Evolutionary conservation across 164 flowering plant species (phyloP).

Genomic region (Euptelea pleiosperma): DNA sequence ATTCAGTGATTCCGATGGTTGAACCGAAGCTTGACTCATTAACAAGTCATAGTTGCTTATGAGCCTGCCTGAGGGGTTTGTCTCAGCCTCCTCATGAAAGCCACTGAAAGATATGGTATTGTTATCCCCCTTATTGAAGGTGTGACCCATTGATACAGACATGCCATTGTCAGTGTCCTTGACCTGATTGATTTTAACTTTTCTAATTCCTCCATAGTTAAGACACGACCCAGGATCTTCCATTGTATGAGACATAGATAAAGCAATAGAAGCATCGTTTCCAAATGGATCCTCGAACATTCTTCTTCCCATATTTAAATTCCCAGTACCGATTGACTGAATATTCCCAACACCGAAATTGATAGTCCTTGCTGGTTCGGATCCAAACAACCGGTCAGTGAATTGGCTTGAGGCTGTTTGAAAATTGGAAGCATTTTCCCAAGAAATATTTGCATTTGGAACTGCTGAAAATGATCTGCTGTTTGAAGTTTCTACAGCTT

Average conservation of each 20-base stretch:
- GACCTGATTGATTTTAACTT: slow-evolving; percentile 39
- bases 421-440: slow-evolving; percentile 39
- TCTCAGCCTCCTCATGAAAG: slow-evolving; percentile 18
- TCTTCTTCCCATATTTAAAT: slow-evolving; percentile 23
- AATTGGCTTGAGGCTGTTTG: slow-evolving; percentile 37
- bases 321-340: slow-evolving; percentile 20
- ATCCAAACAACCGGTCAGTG: slow-evolving; percentile 42
- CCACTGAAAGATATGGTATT: slow-evolving; percentile 17
- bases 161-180: slow-evolving; percentile 3
- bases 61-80: slow-evolving; percentile 14
- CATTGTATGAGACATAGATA: slow-evolving; percentile 46
- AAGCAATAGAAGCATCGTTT: slow-evolving; percentile 35
- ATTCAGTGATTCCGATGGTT: slow-evolving; percentile 19
- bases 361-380: slow-evolving; percentile 23
- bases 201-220: slow-evolving; percentile 39
- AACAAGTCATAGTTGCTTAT: slow-evolving; percentile 30
- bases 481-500: slow-evolving; percentile 28
- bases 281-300: slow-evolving; percentile 36
- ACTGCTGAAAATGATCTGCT: slow-evolving; percentile 28
- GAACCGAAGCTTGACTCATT: slow-evolving; percentile 31
- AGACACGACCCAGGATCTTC: slow-evolving; percentile 17
- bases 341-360: slow-evolving; percentile 18
- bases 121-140: background rate
- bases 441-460: slow-evolving; percentile 29
- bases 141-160: slow-evolving; percentile 12